Evolutionary conservation across 495 filamentous ascomycete species (phyloP).

Genomic region (Acidiella bohemica): DNA sequence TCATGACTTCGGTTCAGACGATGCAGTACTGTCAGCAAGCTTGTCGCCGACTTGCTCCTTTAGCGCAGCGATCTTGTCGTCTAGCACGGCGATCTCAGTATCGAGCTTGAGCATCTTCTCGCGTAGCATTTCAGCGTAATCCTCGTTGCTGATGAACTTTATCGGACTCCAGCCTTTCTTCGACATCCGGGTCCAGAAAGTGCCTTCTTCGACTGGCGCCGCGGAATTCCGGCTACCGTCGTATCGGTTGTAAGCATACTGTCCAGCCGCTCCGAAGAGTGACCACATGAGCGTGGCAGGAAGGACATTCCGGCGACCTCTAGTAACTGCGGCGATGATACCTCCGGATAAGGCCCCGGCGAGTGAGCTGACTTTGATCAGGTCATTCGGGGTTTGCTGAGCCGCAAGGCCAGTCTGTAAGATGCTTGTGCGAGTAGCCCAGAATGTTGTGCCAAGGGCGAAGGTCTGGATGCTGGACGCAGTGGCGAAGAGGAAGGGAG

Average conservation of each 20-base stretch:
- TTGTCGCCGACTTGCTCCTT: no score
- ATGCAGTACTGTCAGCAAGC: no score
- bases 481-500: conserved; percentile 54
- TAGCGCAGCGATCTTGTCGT: conserved; percentile 62
- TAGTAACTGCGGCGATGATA: conserved; percentile 45
- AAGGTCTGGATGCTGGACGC: conserved; percentile 69
- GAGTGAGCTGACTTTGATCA: conserved; percentile 47
- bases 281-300: conserved; percentile 53
- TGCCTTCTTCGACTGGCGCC: conserved; percentile 19
- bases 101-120: conserved; percentile 69
- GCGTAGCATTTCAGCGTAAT: conserved; percentile 61
- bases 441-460: conserved; percentile 60
- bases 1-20: no score
- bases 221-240: conserved; percentile 34
- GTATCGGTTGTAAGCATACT: conserved; percentile 42
- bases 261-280: conserved; percentile 46
- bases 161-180: conserved; percentile 73
- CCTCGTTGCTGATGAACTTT: conserved; percentile 57
- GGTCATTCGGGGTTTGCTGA: conserved; percentile 35
- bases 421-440: conserved; percentile 35
- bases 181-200: conserved; percentile 36
- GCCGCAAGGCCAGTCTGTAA: conserved; percentile 23
- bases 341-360: conserved; percentile 60
- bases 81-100: conserved; percentile 71
- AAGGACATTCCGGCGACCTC: conserved; percentile 42